Evolutionary conservation across 2,329 filamentous ascomycete species (phyloP).

Genomic region (Botryosphaeria dothidea): DNA sequence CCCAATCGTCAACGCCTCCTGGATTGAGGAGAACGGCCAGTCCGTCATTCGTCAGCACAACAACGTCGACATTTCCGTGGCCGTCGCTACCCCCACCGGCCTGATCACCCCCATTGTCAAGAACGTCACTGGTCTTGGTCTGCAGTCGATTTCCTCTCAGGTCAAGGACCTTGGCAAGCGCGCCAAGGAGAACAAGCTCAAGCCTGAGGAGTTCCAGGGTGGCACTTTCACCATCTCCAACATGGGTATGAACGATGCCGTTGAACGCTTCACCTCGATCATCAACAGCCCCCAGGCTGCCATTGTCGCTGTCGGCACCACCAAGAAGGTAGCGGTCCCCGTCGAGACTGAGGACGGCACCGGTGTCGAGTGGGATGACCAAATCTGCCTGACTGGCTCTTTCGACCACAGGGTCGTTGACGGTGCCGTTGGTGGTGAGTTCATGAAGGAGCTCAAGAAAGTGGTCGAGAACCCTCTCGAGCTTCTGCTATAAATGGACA

Average conservation of each 20-base stretch:
- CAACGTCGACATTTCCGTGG: conserved; percentile 91
- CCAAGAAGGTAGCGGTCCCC: conserved; percentile 91
- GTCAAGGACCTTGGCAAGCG: conserved; percentile 98
- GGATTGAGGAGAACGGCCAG: conserved; percentile 75
- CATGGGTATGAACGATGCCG: conserved; percentile 98
- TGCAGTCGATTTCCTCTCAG: conserved; percentile 81
- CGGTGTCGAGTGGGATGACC: conserved; percentile 86
- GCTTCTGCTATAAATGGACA: conserved; percentile 71
- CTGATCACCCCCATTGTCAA: conserved; percentile 98
- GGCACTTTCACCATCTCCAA: conserved; percentile 99
- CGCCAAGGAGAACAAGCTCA: conserved; percentile 94
- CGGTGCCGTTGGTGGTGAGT: conserved; percentile 93
- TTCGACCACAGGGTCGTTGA: conserved; percentile 99
- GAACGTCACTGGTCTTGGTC: conserved; percentile 81
- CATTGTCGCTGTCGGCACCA: conserved; percentile 92
- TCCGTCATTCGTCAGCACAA: conserved; percentile 87
- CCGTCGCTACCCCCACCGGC: conserved; percentile 87
- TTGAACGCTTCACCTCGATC: conserved; percentile 96
- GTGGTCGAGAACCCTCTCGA: conserved; percentile 96
- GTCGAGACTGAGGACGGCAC: conserved; percentile 80
- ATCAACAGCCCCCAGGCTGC: conserved; percentile 98
- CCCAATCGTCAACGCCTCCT: conserved; percentile 92
- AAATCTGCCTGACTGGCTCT: conserved; percentile 91
- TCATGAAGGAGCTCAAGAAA: conserved; percentile 96
- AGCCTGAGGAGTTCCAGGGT: conserved; percentile 99